Evolutionary conservation across 371 early-diverging fungal species (phyloP), one percentile per base, ranked within the genome.

Genomic region (Lichtheimia corymbifera): DNA sequence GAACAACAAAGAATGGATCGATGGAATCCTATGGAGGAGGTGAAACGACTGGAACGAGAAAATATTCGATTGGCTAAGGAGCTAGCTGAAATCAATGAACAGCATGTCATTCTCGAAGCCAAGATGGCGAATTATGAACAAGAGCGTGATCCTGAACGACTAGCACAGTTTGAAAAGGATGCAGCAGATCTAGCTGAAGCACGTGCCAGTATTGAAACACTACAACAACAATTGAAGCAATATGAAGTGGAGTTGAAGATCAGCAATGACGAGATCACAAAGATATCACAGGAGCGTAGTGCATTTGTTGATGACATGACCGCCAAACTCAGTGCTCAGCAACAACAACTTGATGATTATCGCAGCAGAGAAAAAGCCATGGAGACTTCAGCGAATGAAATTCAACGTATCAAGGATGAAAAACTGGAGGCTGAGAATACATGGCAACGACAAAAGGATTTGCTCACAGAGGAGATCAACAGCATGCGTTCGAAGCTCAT

Each of bases 301-400:
- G 22, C n/a, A 47, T 47, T 47, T 47, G 47, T 22, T 18, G 18
- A 18, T 17, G 22, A 47, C 2, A 22, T 47, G 47, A 22, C n/a
- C 7, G 47, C 47, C 22, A 47, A 17, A 15, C 22, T 47, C 12
- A 47, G 11, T n/a, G 47, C n/a, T 5, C 47, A 18, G 6, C 47
- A 47, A 47, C 18, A 22, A 2, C 18, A n/a, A 15, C 47, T 47
- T 6, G 47, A 47, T 7, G 22, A 22, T 22, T 47, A 47, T 22
- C 14, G 47, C 2, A 22, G 22, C 18, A n/a, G 47, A 47, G 47
- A 47, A 47, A 47, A 47, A 22, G 22, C 47, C 5, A 47, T 47
- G 47, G 47, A 47, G 11, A 47, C 47, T n/a, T n/a, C 47, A 47
- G 47, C 47, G 7, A 47, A 47, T n/a, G 47, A 47, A 17, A 47